Evolutionary conservation across 176 grass and related monocot species (phyloP).

Genomic region (Zoysia pacifica): DNA sequence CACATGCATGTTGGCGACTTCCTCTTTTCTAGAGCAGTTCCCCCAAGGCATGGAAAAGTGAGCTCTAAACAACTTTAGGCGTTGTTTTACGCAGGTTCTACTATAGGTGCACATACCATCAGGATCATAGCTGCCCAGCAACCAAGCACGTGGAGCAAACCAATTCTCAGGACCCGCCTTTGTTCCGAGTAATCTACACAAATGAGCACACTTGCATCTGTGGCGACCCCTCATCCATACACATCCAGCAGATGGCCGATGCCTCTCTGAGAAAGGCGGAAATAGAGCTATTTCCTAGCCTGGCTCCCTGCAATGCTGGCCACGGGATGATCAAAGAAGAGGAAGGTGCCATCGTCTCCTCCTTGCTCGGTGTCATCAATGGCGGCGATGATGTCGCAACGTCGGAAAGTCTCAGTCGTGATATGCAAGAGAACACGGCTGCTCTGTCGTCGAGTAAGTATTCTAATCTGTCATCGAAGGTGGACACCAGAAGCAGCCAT

Average conservation of each 20-base stretch:
- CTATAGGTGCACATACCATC: conserved; percentile 62
- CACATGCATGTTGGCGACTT: conserved; percentile 38
- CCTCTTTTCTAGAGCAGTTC: conserved; percentile 40
- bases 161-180: conserved; percentile 44
- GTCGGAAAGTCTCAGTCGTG: not conserved
- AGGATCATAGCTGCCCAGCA: conserved; percentile 56
- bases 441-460: conserved; percentile 2
- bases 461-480: not conserved
- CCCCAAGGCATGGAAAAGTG: conserved; percentile 41
- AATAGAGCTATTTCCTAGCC: conserved; percentile 23
- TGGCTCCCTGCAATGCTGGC: not conserved
- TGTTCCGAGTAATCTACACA: conserved; percentile 55
- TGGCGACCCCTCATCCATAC: conserved; percentile 3
- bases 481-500: not conserved
- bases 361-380: conserved; percentile 35
- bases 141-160: conserved; percentile 64
- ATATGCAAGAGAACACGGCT: not conserved
- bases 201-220: conserved; percentile 53
- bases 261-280: conserved; percentile 41
- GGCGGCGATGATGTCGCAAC: not conserved
- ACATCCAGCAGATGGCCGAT: conserved; percentile 47
- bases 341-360: conserved; percentile 43
- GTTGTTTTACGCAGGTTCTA: conserved; percentile 50
- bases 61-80: conserved; percentile 16
- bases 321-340: conserved; percentile 37